phyloP scores from a whole-genome alignment of 2,329 filamentous ascomycete species.

The Ceratocystis destructans region DNA sequence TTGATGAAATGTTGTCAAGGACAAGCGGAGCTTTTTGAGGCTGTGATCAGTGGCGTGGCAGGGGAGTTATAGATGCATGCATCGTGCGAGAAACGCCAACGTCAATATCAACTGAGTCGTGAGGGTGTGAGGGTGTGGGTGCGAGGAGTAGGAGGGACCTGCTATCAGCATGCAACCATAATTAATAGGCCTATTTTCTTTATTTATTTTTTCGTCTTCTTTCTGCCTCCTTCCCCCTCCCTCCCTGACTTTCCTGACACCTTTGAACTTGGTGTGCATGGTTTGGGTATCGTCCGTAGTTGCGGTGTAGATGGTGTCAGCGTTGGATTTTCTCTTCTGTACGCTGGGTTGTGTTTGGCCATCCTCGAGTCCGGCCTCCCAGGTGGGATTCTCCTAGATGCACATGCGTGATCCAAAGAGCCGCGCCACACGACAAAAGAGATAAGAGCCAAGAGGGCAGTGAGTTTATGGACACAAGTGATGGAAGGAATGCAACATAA shows the following conservation, averaged over 20 bases:
- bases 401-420: constrained; percentile 4
- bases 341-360: not conserved
- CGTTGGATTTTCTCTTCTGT: not conserved
- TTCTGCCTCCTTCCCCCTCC: not conserved
- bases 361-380: not conserved
- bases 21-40: not conserved
- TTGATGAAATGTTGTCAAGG: not conserved
- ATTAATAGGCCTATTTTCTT: not conserved
- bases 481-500: constrained; percentile 1
- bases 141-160: not conserved
- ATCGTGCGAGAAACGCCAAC: not conserved
- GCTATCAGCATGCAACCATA: not conserved
- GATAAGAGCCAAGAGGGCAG: not conserved
- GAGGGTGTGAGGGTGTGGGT: not conserved
- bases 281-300: not conserved
- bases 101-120: not conserved
- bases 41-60: not conserved
- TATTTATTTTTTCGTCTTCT: not conserved
- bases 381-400: not conserved
- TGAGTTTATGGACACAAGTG: not conserved
- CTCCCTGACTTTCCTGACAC: too few relatives aligned
- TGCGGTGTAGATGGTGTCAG: not conserved
- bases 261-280: too few relatives aligned
- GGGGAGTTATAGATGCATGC: not conserved
- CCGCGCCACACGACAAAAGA: not conserved